Percentiles rank a stretch among this genome's conserved stretches.
phyloP scores from a whole-genome alignment of 2,329 filamentous ascomycete genomes.

The Acarospora socialis region DNA sequence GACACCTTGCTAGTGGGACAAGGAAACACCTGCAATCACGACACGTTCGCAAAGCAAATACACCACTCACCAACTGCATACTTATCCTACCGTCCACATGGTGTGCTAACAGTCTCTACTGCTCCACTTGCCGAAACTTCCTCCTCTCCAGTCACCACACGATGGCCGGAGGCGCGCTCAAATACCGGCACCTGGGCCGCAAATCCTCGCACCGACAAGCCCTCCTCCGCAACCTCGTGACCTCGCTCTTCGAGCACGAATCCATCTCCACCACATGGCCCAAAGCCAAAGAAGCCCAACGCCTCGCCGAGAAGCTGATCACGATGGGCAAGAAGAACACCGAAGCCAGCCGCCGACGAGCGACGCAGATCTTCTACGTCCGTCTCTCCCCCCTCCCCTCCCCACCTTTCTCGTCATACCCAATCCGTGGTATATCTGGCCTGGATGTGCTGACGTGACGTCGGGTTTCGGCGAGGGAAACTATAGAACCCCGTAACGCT shows the following conservation, averaged over 20 bases:
- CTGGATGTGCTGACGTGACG: neutral
- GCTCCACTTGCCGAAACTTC: too few species aligned
- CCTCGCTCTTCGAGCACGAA: constrained; percentile 85
- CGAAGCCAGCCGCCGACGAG: constrained; percentile 59
- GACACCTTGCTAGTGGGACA: too few species aligned
- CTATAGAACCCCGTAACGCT: constrained; percentile 32
- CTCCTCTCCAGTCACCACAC: too few species aligned
- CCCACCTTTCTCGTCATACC: constrained; percentile 9
- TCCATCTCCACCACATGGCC: constrained; percentile 88
- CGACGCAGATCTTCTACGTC: constrained; percentile 78
- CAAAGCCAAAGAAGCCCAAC: constrained; percentile 94
- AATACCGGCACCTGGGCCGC: constrained; percentile 80
- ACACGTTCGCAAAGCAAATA: too few species aligned
- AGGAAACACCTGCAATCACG: too few species aligned
- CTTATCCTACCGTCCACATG: too few species aligned
- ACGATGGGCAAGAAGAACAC: constrained; percentile 90
- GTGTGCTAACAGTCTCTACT: too few species aligned
- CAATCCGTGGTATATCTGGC: constrained; percentile 7
- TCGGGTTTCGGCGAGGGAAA: too few species aligned
- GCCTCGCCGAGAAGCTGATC: constrained; percentile 84
- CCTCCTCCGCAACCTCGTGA: constrained; percentile 88
- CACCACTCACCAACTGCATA: too few species aligned
- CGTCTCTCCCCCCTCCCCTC: constrained; percentile 22
- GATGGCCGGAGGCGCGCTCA: constrained; percentile 78
- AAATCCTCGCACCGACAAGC: constrained; percentile 78